phyloP scores from a whole-genome alignment of 225 moss, liverwort and hornwort genomes.

The Asterella californica region DNA sequence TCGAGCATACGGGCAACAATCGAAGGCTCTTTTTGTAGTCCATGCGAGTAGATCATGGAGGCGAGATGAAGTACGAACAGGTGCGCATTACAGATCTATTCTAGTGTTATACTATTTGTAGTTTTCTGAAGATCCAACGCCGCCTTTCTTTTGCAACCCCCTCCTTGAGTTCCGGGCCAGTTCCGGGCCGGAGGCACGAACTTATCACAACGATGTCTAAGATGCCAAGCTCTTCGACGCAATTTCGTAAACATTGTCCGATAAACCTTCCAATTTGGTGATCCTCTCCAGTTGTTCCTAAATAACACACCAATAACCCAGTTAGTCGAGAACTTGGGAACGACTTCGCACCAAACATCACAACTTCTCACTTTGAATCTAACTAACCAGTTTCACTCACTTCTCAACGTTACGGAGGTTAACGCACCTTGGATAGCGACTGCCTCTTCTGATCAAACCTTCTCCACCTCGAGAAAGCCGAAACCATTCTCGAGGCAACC shows the following conservation, averaged over 20 bases:
- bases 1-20: no score
- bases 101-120: no score
- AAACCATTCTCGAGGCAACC: conserved; percentile 94
- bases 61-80: no score
- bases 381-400: no score
- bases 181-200: background rate
- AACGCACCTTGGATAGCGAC: conserved; percentile 56
- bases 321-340: background rate
- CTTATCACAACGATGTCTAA: conserved; percentile 23
- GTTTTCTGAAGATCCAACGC: no score
- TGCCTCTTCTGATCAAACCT: conserved; percentile 78
- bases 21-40: no score
- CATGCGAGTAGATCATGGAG: no score
- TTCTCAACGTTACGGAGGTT: background rate
- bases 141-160: background rate
- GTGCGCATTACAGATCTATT: no score
- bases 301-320: background rate
- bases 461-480: conserved; percentile 89
- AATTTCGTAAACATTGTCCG: conserved; percentile 95
- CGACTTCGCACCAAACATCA: background rate
- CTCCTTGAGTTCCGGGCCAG: background rate
- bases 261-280: conserved; percentile 62
- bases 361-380: background rate
- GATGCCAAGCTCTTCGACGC: conserved; percentile 87
- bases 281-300: conserved; percentile 85